phyloP scores from a whole-genome alignment of 2,329 filamentous ascomycete genomes.

The Botrytis medusae region DNA sequence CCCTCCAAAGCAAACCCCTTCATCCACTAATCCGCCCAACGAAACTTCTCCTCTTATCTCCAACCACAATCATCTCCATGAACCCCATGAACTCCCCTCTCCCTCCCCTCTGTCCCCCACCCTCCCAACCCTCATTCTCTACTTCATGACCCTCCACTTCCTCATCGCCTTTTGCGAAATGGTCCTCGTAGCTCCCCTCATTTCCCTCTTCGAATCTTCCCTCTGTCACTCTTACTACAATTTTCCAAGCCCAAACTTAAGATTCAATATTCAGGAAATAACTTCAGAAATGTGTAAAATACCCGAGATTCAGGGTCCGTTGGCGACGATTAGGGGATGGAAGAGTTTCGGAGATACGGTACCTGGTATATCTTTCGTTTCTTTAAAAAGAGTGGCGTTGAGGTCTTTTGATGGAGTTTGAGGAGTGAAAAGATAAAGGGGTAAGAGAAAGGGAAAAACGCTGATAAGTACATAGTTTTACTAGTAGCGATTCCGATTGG shows the following conservation, averaged over 20 bases:
- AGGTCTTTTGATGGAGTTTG: background rate
- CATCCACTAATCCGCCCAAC: background rate
- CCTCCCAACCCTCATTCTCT: conserved; percentile 27
- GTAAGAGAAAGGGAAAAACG: background rate
- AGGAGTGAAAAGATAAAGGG: background rate
- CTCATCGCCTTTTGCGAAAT: conserved; percentile 38
- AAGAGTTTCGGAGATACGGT: conserved; percentile 38
- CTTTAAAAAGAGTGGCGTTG: too few species aligned
- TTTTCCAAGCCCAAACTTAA: conserved; percentile 24
- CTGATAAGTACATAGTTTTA: conserved; percentile 30
- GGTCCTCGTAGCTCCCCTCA: conserved; percentile 36
- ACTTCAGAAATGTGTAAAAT: conserved; percentile 35
- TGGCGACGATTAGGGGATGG: conserved; percentile 39
- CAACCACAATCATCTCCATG: background rate
- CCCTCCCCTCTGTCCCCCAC: background rate
- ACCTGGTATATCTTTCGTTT: conserved; percentile 29
- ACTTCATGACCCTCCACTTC: conserved; percentile 40
- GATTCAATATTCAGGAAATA: conserved; percentile 11
- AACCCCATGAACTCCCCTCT: background rate
- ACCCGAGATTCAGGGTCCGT: conserved; percentile 33
- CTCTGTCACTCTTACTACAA: conserved; percentile 35
- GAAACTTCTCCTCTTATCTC: background rate
- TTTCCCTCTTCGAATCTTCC: conserved; percentile 37
- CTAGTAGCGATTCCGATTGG: conserved; percentile 38
- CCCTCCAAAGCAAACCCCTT: background rate